Conservation (phyloP, 352 stramenopile genomes). For the Globisporangium rhizosaccharum region DNA sequence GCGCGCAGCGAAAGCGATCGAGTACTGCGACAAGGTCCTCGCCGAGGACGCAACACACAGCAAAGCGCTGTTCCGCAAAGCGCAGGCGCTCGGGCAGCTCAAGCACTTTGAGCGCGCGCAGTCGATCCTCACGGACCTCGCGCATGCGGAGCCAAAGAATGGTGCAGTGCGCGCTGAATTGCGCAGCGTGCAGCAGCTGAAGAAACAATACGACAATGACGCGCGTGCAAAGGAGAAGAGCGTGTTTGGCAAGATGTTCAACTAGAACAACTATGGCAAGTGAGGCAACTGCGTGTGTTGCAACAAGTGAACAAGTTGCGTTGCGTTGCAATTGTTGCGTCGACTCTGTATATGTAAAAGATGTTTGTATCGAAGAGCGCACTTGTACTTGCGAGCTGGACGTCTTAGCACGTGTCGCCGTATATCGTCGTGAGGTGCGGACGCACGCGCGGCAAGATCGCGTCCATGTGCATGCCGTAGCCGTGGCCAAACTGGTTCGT, state of each 20-base stretch:
- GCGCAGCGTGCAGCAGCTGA: slow-evolving; percentile 40
- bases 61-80: slow-evolving; percentile 82
- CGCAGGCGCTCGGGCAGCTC: slow-evolving; percentile 60
- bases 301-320: background rate
- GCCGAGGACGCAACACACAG: slow-evolving; percentile 52
- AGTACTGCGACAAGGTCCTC: slow-evolving; percentile 73
- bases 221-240: slow-evolving; percentile 47
- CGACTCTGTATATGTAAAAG: too few species aligned
- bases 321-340: background rate
- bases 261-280: slow-evolving; percentile 18
- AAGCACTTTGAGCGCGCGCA: slow-evolving; percentile 51
- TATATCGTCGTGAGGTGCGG: slow-evolving; percentile 29
- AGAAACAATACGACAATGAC: slow-evolving; percentile 59
- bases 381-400: too few species aligned
- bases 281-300: slow-evolving; percentile 13
- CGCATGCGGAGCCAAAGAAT: slow-evolving; percentile 67
- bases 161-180: slow-evolving; percentile 55
- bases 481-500: slow-evolving; percentile 78
- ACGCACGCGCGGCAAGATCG: slow-evolving; percentile 41
- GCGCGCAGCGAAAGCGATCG: slow-evolving; percentile 37
- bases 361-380: too few species aligned
- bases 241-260: slow-evolving; percentile 74
- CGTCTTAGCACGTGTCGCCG: background rate
- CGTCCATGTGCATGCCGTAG: slow-evolving; percentile 67
- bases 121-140: slow-evolving; percentile 43